Evolutionary conservation across 2,329 filamentous ascomycete species (phyloP).

Genomic region (Paecilomyces sp.): DNA sequence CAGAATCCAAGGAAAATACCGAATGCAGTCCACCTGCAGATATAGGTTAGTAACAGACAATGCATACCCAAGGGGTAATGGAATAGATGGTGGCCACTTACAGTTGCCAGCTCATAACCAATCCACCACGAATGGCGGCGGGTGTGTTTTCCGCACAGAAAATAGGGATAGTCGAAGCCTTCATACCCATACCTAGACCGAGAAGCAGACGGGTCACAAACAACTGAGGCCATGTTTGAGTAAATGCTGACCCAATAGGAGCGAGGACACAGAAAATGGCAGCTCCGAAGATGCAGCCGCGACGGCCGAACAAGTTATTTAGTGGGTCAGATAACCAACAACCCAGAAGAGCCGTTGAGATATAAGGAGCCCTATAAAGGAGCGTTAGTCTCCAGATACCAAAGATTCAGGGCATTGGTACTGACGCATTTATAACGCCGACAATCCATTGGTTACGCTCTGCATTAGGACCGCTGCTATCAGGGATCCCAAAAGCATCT

Average conservation of each 20-base stretch:
- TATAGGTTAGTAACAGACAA: conserved; percentile 1
- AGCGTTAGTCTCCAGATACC: conserved; percentile 7
- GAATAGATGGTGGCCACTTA: conserved; percentile 18
- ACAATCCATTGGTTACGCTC: conserved; percentile 50
- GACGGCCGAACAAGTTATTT: conserved; percentile 53
- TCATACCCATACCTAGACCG: conserved; percentile 57
- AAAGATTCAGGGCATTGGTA: conserved; percentile 42
- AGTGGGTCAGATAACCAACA: conserved; percentile 62
- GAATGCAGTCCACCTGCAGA: conserved; percentile 45
- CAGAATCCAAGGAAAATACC: conserved; percentile 61
- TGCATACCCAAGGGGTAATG: conserved; percentile 23
- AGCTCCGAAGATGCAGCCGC: conserved; percentile 58
- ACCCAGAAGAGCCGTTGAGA: conserved; percentile 48
- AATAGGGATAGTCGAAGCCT: conserved; percentile 49
- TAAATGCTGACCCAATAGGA: conserved; percentile 59
- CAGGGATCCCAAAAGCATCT: conserved; percentile 36
- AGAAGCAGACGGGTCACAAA: conserved; percentile 51
- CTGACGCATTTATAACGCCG: conserved; percentile 56
- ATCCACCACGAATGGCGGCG: conserved; percentile 47
- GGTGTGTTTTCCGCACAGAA: conserved; percentile 52
- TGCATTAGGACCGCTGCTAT: conserved; percentile 28
- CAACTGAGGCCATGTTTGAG: conserved; percentile 54
- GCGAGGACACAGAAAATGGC: conserved; percentile 60
- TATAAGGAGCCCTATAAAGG: conserved; percentile 40
- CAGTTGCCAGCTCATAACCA: conserved; percentile 50